Evolutionary conservation across 805 yeast genomes (phyloP), one percentile per base, ranked within the genome.

Genomic region (Candida tibetensis): DNA sequence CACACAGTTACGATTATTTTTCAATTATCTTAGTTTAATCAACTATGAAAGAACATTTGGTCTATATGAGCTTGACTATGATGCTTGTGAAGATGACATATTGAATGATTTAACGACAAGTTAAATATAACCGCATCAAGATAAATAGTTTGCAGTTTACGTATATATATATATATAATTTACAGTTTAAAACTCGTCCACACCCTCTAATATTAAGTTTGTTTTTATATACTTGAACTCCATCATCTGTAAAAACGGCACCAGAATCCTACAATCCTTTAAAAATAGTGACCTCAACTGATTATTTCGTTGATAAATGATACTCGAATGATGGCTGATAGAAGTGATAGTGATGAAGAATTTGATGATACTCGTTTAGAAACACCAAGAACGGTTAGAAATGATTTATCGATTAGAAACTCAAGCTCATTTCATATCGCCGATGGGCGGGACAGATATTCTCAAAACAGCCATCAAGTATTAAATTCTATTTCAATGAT

Each of bases 11-110:
- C 74, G 77, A 34, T 72, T 72, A 12, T 87, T 84, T 52, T 85
- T 85, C 51, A 81, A 79, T 42, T 77, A 75, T 33, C 59, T 86
- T 36, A 77, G 89, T 41, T 71, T 81, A 35, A 68, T 74, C 34
- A 77, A 77, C 45, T 85, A 78, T 53, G 91, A 83, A 53, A 73
- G 81, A 48, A 72, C 75, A 14, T 87, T 80, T 53, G 73, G 79
- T 8, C 60, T 84, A 25, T 48, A 35, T 28, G 45, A 45, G 13
- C 46, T 61, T 4, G 64, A 66, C 41, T 19, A 37, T 7, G 65
- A 60, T 0, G 60, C 66, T 1, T 79, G 89, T 50, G 69, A 70
- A 38, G 57, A 59, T 4, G 95, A 86, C 58, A 48, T 83, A 1
- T 60, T 77, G 29, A 48, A 60, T 16, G 96, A 89, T 56, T 57